Evolutionary conservation across 805 yeast species (phyloP).

Genomic region (Cyberlindnera bimundalis): DNA sequence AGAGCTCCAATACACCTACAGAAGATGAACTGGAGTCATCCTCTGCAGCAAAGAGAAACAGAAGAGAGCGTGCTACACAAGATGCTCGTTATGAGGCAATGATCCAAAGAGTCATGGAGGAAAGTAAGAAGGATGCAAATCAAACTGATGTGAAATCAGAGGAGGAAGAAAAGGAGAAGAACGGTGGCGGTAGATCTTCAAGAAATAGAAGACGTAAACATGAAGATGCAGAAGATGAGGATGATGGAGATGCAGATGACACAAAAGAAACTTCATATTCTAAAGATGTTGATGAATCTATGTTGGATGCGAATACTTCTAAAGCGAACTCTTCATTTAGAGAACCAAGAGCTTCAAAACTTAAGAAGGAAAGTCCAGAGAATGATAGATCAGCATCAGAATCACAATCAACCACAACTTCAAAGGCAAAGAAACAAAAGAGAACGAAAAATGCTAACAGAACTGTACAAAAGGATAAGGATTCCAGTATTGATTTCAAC

Average conservation of each 20-base stretch:
- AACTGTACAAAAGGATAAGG: conserved; percentile 19
- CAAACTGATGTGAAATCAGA: conserved; percentile 10
- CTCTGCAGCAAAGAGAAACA: conserved; percentile 17
- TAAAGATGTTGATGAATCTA: conserved; percentile 10
- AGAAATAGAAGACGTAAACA: conserved; percentile 12
- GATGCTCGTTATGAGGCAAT: conserved; percentile 42
- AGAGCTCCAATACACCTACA: conserved; percentile 6
- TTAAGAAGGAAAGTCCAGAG: conserved; percentile 11
- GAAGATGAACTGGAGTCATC: conserved; percentile 17
- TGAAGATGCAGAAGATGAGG: conserved; percentile 6
- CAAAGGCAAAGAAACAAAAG: conserved; percentile 14
- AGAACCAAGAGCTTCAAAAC: conserved; percentile 7
- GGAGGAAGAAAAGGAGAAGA: conserved; percentile 10
- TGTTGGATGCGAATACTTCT: conserved; percentile 2
- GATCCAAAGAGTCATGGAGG: conserved; percentile 39
- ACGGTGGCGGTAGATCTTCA: conserved; percentile 8
- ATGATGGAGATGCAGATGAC: neutral
- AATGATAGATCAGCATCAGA: conserved; percentile 15
- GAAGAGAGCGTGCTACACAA: conserved; percentile 38
- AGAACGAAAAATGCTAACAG: conserved; percentile 11
- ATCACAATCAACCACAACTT: conserved; percentile 18
- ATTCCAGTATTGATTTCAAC: conserved; percentile 45
- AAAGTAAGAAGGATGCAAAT: conserved; percentile 36
- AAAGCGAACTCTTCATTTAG: neutral
- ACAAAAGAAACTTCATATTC: neutral